phyloP scores from a whole-genome alignment of 2,329 filamentous ascomycete species.

The Septoria petroselini region DNA sequence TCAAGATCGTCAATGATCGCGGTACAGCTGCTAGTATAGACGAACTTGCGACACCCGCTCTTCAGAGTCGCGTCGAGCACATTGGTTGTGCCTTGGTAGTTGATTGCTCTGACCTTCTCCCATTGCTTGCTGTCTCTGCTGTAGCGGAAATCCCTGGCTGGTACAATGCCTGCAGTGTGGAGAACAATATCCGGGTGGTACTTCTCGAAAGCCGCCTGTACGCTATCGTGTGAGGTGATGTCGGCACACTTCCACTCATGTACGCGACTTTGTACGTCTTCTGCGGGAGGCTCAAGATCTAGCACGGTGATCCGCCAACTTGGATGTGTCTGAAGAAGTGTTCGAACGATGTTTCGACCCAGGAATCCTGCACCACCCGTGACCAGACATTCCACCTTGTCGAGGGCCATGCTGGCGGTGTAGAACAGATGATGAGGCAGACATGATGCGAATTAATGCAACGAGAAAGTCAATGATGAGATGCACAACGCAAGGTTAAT shows the following conservation, averaged over 20 bases:
- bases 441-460: background rate
- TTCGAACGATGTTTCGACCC: constrained; percentile 43
- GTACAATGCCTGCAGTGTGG: constrained; percentile 68
- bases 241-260: constrained; percentile 41
- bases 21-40: constrained; percentile 88
- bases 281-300: constrained; percentile 38
- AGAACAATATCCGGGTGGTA: constrained; percentile 78
- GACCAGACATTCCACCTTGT: constrained; percentile 39
- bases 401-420: constrained; percentile 29
- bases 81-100: constrained; percentile 78
- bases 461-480: background rate
- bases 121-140: constrained; percentile 39
- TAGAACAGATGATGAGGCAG: background rate
- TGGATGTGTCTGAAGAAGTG: constrained; percentile 39
- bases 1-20: constrained; percentile 75
- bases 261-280: constrained; percentile 26
- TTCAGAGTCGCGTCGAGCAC: constrained; percentile 71
- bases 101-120: constrained; percentile 73
- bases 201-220: constrained; percentile 50
- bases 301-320: constrained; percentile 43
- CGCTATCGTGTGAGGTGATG: constrained; percentile 39
- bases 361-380: constrained; percentile 51
- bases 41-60: constrained; percentile 71
- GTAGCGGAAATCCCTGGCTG: constrained; percentile 42
- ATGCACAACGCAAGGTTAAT: too few relatives aligned